A percentile compares a stretch with the other conserved stretches of the same genome.
phyloP scores from a whole-genome alignment of 768 basidiomycete genomes.

The Mrakia frigida region DNA sequence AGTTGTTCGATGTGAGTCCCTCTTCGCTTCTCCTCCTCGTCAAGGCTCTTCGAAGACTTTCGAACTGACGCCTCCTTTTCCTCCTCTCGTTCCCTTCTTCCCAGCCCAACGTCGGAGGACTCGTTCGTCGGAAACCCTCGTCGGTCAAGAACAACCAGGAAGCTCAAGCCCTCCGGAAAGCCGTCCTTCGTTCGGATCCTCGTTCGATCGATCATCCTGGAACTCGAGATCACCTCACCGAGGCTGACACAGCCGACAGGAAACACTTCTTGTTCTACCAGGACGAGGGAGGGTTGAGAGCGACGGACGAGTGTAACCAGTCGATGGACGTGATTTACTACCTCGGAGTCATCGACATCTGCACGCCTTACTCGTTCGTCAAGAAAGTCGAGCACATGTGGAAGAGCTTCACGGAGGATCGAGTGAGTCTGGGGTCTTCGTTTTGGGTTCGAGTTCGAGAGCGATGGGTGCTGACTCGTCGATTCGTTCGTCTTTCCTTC shows the following conservation, averaged over 20 bases:
- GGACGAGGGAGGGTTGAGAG: slow-evolving; percentile 87
- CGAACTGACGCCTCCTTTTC: slow-evolving; percentile 24
- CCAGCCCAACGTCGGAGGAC: slow-evolving; percentile 63
- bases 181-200: slow-evolving; percentile 75
- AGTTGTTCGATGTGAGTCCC: slow-evolving; percentile 76
- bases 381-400: slow-evolving; percentile 87
- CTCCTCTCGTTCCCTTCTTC: neutral
- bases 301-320: slow-evolving; percentile 79
- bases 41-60: neutral
- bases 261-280: slow-evolving; percentile 87
- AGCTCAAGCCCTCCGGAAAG: slow-evolving; percentile 76
- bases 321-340: slow-evolving; percentile 78
- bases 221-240: slow-evolving; percentile 50
- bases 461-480: neutral
- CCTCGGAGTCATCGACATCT: slow-evolving; percentile 91
- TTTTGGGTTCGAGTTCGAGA: neutral
- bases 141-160: slow-evolving; percentile 61
- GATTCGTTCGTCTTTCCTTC: slow-evolving; percentile 8
- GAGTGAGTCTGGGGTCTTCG: slow-evolving; percentile 56
- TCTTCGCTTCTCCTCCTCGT: slow-evolving; percentile 4
- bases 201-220: slow-evolving; percentile 54
- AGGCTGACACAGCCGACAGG: slow-evolving; percentile 58
- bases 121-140: slow-evolving; percentile 59
- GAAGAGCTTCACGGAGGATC: slow-evolving; percentile 82
- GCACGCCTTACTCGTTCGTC: slow-evolving; percentile 72